Percentiles rank a stretch among this genome's conserved stretches.
These are phyloP conservation scores for Colletotrichum tabaci DNA, from an alignment of 2,329 filamentous ascomycete species.

Conservation along the genomic window DNA sequence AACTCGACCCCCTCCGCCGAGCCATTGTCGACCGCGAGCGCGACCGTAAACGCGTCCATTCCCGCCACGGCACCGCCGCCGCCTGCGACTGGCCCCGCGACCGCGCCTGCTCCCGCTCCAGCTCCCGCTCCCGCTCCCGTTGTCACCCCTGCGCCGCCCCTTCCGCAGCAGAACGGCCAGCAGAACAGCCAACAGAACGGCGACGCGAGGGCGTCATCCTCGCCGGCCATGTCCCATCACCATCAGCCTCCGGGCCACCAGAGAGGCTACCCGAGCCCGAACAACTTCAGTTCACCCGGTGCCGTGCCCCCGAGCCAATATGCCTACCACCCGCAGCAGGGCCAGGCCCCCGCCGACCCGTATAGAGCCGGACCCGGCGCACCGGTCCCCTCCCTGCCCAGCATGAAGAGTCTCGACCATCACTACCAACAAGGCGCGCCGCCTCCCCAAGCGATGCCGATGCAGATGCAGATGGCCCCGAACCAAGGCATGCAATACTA, in stretches of 20 bases:
- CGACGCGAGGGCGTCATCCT: slow-evolving; percentile 42
- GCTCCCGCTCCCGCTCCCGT: slow-evolving; percentile 3
- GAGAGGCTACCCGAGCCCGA: slow-evolving; percentile 44
- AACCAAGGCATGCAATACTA: slow-evolving; percentile 60
- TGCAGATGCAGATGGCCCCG: slow-evolving; percentile 53
- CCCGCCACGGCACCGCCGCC: slow-evolving; percentile 5
- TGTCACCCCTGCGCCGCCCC: slow-evolving; percentile 10
- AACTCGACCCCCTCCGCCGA: slow-evolving; percentile 18
- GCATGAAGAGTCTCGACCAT: slow-evolving; percentile 60
- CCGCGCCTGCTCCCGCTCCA: slow-evolving; percentile 9
- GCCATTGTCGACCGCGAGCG: slow-evolving; percentile 13
- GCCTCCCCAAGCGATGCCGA: slow-evolving; percentile 53
- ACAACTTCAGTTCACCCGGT: slow-evolving; percentile 36
- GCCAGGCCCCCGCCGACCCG: slow-evolving; percentile 49
- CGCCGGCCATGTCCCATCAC: slow-evolving; percentile 45
- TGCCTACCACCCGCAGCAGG: slow-evolving; percentile 44
- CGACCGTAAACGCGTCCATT: slow-evolving; percentile 25
- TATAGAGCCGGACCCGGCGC: slow-evolving; percentile 53
- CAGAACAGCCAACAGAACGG: slow-evolving; percentile 35
- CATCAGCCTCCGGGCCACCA: slow-evolving; percentile 41
- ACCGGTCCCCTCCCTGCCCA: slow-evolving; percentile 56
- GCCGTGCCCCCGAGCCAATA: slow-evolving; percentile 35
- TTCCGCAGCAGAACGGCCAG: slow-evolving; percentile 17
- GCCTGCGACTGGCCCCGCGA: slow-evolving; percentile 14
- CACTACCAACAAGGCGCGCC: slow-evolving; percentile 48